phyloP scores from a whole-genome alignment of 805 yeast species.

The Yamadazyma scolyti region DNA sequence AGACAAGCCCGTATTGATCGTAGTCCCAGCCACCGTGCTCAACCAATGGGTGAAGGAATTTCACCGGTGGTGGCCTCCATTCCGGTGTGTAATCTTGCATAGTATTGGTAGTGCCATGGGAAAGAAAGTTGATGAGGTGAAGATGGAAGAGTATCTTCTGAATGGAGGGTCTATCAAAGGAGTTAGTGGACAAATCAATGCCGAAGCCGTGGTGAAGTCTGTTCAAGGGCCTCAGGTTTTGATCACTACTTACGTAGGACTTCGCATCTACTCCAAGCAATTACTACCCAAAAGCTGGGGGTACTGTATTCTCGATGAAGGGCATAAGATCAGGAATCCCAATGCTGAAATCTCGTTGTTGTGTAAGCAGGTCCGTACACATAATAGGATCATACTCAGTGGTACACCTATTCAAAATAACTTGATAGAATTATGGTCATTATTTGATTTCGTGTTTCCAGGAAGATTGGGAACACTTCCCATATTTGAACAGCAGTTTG shows the following conservation, averaged over 20 bases:
- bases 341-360: conserved; percentile 82
- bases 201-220: conserved; percentile 49
- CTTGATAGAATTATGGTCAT: conserved; percentile 86
- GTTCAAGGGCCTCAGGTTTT: conserved; percentile 76
- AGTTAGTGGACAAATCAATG: conserved; percentile 34
- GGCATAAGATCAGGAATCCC: conserved; percentile 95
- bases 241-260: conserved; percentile 88
- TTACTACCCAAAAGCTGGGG: conserved; percentile 78
- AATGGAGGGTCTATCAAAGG: conserved; percentile 35
- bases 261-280: conserved; percentile 61
- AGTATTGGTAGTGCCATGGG: conserved; percentile 89
- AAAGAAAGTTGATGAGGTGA: conserved; percentile 36
- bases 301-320: conserved; percentile 89
- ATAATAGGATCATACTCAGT: conserved; percentile 81
- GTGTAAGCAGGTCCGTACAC: conserved; percentile 80
- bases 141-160: conserved; percentile 49
- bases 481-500: conserved; percentile 88
- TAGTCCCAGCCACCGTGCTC: conserved; percentile 95
- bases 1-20: conserved; percentile 75
- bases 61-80: conserved; percentile 97
- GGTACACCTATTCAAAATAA: conserved; percentile 98
- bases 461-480: conserved; percentile 94
- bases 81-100: conserved; percentile 81
- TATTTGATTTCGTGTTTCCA: conserved; percentile 93
- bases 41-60: conserved; percentile 97